Percentiles rank a stretch among this genome's conserved stretches.
Evolutionary conservation across 1,284 basidiomycete genomes (phyloP).

Genomic region (Peniophora sp.): DNA sequence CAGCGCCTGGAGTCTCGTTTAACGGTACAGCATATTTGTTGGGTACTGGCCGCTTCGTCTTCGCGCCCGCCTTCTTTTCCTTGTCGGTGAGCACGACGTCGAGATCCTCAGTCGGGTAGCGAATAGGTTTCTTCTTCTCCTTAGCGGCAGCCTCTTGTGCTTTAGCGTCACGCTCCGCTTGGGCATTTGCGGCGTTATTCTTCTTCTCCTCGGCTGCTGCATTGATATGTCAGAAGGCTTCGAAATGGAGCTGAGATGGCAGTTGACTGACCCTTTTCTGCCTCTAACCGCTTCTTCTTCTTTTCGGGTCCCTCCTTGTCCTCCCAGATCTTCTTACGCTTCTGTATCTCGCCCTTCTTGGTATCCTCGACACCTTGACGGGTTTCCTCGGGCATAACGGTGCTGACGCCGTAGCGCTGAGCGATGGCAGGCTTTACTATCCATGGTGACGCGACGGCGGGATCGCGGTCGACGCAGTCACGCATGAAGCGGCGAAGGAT

Average conservation of each 20-base stretch:
- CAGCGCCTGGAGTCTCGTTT: constrained; percentile 58
- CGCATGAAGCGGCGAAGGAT: constrained; percentile 94
- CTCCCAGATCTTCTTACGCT: constrained; percentile 83
- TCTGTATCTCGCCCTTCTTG: constrained; percentile 84
- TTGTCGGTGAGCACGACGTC: constrained; percentile 70
- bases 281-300: constrained; percentile 72
- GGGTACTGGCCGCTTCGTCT: constrained; percentile 62
- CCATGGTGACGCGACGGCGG: constrained; percentile 92
- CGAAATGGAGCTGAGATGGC: not conserved
- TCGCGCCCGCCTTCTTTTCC: constrained; percentile 72
- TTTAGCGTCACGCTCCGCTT: constrained; percentile 56
- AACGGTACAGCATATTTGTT: constrained; percentile 66
- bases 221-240: constrained; percentile 12
- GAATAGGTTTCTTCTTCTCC: constrained; percentile 85
- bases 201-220: constrained; percentile 47
- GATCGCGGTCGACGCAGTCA: constrained; percentile 87
- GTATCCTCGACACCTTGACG: constrained; percentile 70
- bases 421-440: constrained; percentile 84
- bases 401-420: constrained; percentile 74
- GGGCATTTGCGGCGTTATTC: constrained; percentile 61
- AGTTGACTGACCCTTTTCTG: constrained; percentile 52
- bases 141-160: constrained; percentile 68
- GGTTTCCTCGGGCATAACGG: constrained; percentile 81
- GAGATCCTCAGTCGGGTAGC: constrained; percentile 80
- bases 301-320: constrained; percentile 76